Evolutionary conservation across 805 yeast species (phyloP).

Genomic region (Candida takata): DNA sequence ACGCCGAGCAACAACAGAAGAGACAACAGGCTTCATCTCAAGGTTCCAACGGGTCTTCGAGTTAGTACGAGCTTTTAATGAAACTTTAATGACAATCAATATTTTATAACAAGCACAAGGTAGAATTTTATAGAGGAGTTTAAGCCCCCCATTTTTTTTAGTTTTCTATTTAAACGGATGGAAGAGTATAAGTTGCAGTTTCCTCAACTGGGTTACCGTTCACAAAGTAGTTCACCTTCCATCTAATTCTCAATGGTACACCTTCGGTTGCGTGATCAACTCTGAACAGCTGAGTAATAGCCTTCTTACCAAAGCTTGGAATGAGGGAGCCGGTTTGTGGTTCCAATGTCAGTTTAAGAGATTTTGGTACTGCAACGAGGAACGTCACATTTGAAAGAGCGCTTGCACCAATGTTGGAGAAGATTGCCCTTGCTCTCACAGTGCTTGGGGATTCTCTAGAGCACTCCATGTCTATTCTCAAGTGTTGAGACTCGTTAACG

Average conservation of each 20-base stretch:
- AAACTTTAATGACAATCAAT: conserved; percentile 1
- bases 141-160: no score
- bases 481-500: conserved; percentile 37
- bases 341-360: conserved; percentile 47
- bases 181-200: conserved; percentile 44
- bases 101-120: neutral
- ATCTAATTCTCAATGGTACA: conserved; percentile 56
- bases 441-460: conserved; percentile 30
- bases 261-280: conserved; percentile 30
- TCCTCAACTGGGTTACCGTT: conserved; percentile 46
- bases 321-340: conserved; percentile 55
- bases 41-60: no score
- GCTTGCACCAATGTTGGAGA: conserved; percentile 43
- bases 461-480: conserved; percentile 44
- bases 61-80: no score
- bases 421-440: conserved; percentile 38
- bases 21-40: conserved; percentile 13
- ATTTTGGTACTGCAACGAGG: conserved; percentile 65
- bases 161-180: neutral
- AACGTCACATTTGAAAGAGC: conserved; percentile 47
- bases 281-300: conserved; percentile 46
- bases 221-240: conserved; percentile 56
- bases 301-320: conserved; percentile 40
- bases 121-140: no score
- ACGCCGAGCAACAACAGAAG: conserved; percentile 22